A percentile compares a stretch with the other conserved stretches of the same genome.
These are phyloP conservation scores for Rhexocercosporidium sp. DNA, from an alignment of 2,329 filamentous ascomycete genomes.

Conservation along the genomic window DNA sequence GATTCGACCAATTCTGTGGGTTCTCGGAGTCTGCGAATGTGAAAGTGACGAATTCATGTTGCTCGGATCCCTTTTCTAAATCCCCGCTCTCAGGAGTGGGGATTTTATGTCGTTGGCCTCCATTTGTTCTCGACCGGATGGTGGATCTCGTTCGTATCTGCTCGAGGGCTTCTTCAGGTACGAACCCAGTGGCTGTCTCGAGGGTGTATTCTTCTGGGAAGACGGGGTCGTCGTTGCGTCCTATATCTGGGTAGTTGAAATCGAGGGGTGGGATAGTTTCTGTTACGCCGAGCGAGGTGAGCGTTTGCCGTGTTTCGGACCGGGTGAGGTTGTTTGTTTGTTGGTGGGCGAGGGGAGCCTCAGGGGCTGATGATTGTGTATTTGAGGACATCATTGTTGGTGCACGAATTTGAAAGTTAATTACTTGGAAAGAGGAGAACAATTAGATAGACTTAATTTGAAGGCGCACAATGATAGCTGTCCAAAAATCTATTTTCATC, in stretches of 20 bases:
- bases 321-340: not conserved
- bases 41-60: conserved; percentile 13
- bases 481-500: not conserved
- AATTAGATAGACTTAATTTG: too few species aligned
- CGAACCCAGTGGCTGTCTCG: conserved; percentile 14
- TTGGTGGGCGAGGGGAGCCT: not conserved
- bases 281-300: not conserved
- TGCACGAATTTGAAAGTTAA: not conserved
- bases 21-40: conserved; percentile 10
- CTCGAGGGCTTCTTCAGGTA: conserved; percentile 6
- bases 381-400: not conserved
- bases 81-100: not conserved
- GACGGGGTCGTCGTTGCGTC: not conserved
- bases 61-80: conserved; percentile 2
- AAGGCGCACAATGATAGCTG: too few species aligned
- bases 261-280: not conserved
- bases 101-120: not conserved
- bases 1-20: conserved; percentile 10
- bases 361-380: not conserved
- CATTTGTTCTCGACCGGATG: not conserved
- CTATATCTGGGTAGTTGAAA: conserved; percentile 13
- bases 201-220: conserved; percentile 18
- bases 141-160: conserved; percentile 9
- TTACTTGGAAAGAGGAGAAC: too few species aligned
- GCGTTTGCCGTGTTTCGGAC: conserved; percentile 7